Evolutionary conservation across 148 eudicot genomes (phyloP), one percentile per base, ranked within the genome.

Genomic region (Silene conica): DNA sequence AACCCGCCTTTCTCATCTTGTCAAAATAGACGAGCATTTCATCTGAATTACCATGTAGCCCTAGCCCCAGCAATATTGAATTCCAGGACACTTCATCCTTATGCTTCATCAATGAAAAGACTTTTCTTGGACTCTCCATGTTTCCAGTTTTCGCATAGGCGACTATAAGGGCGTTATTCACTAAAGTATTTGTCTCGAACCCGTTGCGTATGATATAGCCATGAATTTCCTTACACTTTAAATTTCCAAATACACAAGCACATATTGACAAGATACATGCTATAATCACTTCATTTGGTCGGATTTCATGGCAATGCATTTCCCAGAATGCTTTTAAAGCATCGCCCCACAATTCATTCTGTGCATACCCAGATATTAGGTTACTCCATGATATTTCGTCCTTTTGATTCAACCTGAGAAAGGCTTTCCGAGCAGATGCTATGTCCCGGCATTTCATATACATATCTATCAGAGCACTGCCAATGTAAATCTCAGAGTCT

Each of bases 81-180:
- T 85, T 85, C 86, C 88, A 85, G 7, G 88, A 78, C 60, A 85
- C 85, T 56, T 55, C 68, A 72, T 85, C 82, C 62, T 75, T 86
- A 61, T 81, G 71, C 52, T 77, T 59, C 84, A 81, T 81, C 50
- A n/a, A 23, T 25, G 77, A 60, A 67, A 86, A 83, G 73, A 86
- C 55, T 60, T 15, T 48, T 18, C 66, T 68, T 0, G 88, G 75
- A 70, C 68, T 74, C 73, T 77, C 67, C 67, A 81, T 71, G 46
- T 86, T 72, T 19, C 86, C 84, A 22, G 86, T 81, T 41, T 79
- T 83, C 1, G 79, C 86, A 63, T 86, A 86, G 67, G 80, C 70
- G 21, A 62, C 81, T 45, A 86, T 69, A 26, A 86, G 77, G 0
- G 88, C 80, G 60, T 80, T 83, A 20, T 54, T 74, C 16, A 74